These are phyloP conservation scores for Mycosphaerelloides madeirae DNA, from an alignment of 2,329 filamentous ascomycete genomes.

Conservation along the genomic window DNA sequence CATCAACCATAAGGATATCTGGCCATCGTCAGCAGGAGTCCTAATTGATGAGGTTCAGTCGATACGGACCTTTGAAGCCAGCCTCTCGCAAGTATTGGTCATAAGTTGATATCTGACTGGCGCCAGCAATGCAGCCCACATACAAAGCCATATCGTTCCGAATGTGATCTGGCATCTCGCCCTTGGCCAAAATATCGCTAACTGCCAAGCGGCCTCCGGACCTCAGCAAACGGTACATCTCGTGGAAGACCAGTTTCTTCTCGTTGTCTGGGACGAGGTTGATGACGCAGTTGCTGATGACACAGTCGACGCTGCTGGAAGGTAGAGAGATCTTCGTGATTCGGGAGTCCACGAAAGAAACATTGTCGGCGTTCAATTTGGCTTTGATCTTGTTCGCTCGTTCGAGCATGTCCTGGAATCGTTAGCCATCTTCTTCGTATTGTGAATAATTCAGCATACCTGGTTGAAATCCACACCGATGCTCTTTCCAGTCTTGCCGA, in stretches of 20 bases:
- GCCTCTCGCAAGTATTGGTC: constrained; percentile 7
- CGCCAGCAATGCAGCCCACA: constrained; percentile 9
- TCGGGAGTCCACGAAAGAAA: constrained; percentile 6
- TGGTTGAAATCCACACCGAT: constrained; percentile 8
- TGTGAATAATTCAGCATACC: background rate
- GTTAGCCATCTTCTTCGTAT: too few relatives aligned
- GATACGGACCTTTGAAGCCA: constrained; percentile 2
- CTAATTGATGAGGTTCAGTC: background rate
- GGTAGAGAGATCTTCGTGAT: constrained; percentile 4
- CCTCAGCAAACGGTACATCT: constrained; percentile 8
- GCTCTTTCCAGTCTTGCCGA: constrained; percentile 4
- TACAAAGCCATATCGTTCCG: constrained; percentile 6
- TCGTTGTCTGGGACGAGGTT: constrained; percentile 10
- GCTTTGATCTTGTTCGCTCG: constrained; percentile 7
- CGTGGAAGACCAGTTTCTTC: constrained; percentile 11
- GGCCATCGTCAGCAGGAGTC: background rate
- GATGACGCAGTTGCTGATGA: constrained; percentile 12
- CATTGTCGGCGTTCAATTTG: constrained; percentile 3
- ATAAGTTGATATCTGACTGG: constrained; percentile 5
- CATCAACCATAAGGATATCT: constrained; percentile 7
- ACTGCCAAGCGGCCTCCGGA: constrained; percentile 5
- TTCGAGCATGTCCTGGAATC: constrained; percentile 8
- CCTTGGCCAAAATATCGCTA: constrained; percentile 10
- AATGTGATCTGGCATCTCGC: constrained; percentile 4
- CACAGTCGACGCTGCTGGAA: constrained; percentile 1